phyloP scores from a whole-genome alignment of 306 rosid genomes.

The Senna tora region DNA sequence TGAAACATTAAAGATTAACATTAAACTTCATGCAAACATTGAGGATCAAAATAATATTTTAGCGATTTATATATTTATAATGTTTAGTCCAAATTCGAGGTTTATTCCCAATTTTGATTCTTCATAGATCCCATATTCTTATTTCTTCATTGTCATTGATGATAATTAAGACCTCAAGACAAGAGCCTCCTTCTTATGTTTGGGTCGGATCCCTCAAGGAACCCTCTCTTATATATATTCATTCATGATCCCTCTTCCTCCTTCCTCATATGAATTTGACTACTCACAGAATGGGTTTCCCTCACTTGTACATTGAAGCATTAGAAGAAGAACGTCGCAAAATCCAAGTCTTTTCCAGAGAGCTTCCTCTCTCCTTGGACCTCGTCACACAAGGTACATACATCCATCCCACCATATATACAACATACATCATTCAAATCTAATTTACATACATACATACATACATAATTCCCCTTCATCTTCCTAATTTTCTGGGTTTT shows the following conservation, averaged over 20 bases:
- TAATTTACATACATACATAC: no score
- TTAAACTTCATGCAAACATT: no score
- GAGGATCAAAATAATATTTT: no score
- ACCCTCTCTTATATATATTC: slow-evolving; percentile 20
- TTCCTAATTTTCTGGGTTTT: slow-evolving; percentile 11
- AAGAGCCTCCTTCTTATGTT: slow-evolving; percentile 13
- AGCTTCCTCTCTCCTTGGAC: slow-evolving; percentile 81
- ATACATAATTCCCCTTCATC: no score
- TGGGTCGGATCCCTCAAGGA: slow-evolving; percentile 47
- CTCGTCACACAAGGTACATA: slow-evolving; percentile 69
- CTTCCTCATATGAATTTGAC: slow-evolving; percentile 41
- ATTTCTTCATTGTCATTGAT: no score
- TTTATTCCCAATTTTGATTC: slow-evolving; percentile 73
- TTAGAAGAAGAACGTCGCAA: slow-evolving; percentile 69
- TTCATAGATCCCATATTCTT: slow-evolving; percentile 67
- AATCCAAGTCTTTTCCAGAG: slow-evolving; percentile 72
- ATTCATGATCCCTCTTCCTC: background rate
- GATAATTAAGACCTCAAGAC: no score
- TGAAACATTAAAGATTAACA: no score
- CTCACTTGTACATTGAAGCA: slow-evolving; percentile 62
- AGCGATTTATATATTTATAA: no score
- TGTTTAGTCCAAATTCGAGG: slow-evolving; percentile 48
- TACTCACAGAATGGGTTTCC: slow-evolving; percentile 54
- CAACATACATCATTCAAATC: no score
- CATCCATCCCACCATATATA: no score